Evolutionary conservation across 305 asterid species (phyloP), one percentile per base, ranked within the genome.

Genomic region (Petunia hybrid): DNA sequence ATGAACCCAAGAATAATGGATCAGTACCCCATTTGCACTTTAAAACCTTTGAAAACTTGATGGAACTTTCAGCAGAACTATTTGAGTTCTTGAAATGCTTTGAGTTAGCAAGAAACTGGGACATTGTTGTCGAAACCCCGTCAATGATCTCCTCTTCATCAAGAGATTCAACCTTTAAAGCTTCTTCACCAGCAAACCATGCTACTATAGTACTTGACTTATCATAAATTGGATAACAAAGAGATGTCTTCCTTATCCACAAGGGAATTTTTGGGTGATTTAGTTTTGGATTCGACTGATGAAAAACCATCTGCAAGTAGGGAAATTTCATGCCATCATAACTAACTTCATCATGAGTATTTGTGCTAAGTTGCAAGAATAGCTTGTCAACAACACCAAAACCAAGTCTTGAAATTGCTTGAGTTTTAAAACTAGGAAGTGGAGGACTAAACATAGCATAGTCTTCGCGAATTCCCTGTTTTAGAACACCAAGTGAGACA

Each of bases 171-270:
- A 95, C 85, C 65, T 90, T 88, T 2, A 95, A 79, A 2, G 99
- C 99, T 68, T 95, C 97, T 59, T 90, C 83, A 5, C 99, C 99
- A 1, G 98, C 92, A 75, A 95, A 91, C 98, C 98, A 95, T 6
- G 97, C 81, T 12, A 94, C 59, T 1, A 90, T 83, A 3, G 86
- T 88, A 41, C 89, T 88, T 2, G 99, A 92, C 42, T 83, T 86
- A 62, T 83, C 80, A 66, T 95, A 91, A 39, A 95, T 91, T 64
- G 98, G 97, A 74, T 69, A 65, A 4, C 90, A 2, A 10, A 89
- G 83, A 1, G 97, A 87, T 10, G 98, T 91, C 82, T 84, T 91
- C 67, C 99, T 87, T 71, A 94, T 91, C 99, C 99, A 95, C 31
- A 84, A 79, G 0, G 99, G 99, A 35, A 91, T 91, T 71, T 88